A percentile compares a stretch with the other conserved stretches of the same genome.
Conservation (phyloP, 345 rosid species). For the Eucalyptus curtisii region DNA sequence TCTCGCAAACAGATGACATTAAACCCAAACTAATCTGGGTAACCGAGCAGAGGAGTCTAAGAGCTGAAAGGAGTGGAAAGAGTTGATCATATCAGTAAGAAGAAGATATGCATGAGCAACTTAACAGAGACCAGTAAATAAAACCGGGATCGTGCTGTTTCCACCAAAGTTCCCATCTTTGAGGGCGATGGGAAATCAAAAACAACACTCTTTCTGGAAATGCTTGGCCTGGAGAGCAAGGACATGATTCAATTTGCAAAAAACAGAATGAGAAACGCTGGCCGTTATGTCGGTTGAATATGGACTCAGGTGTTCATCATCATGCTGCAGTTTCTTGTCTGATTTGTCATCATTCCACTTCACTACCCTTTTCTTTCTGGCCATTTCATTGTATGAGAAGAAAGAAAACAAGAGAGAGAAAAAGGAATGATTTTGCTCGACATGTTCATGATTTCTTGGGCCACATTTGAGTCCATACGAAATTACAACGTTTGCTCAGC, state of each 20-base stretch:
- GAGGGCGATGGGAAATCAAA: background rate
- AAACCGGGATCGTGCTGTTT: background rate
- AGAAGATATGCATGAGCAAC: background rate
- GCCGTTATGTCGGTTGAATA: background rate
- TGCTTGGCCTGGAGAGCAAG: background rate
- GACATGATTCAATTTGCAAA: background rate
- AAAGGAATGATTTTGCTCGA: background rate
- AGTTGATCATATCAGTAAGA: background rate
- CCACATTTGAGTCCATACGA: background rate
- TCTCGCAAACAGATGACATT: background rate
- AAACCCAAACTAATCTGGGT: background rate
- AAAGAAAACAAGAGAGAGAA: background rate
- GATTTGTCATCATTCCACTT: background rate
- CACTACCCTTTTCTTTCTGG: background rate
- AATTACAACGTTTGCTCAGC: background rate
- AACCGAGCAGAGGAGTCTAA: background rate
- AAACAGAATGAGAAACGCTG: background rate
- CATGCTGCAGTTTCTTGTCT: background rate
- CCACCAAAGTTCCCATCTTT: background rate
- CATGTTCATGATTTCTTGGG: background rate
- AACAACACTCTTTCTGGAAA: background rate
- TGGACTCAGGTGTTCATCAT: background rate
- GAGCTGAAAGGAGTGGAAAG: background rate
- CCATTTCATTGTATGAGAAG: background rate
- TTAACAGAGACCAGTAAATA: background rate